These are phyloP conservation scores for Spirogloea muscicola DNA, from an alignment of 139 green algal genomes.

Conservation along the genomic window DNA sequence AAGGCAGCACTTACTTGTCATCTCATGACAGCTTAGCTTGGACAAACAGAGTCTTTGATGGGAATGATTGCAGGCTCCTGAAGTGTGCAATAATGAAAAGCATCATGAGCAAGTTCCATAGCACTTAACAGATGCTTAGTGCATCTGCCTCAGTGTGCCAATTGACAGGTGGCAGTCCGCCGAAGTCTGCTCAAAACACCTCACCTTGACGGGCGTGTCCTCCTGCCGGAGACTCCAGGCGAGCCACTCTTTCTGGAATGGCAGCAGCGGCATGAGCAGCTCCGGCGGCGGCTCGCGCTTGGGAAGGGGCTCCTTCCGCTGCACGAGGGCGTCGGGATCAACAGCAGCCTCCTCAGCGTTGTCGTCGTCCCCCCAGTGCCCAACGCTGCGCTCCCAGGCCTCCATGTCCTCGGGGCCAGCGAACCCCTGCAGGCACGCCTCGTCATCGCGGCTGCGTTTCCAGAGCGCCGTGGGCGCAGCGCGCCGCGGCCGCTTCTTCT, in stretches of 20 bases:
- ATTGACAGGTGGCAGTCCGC: no score
- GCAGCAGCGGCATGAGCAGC: slow-evolving; percentile 81
- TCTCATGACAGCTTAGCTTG: not conserved
- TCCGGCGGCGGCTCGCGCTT: slow-evolving; percentile 37
- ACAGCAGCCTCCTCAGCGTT: not conserved
- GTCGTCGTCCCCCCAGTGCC: not conserved
- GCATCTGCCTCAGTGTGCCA: no score
- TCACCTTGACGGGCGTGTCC: no score
- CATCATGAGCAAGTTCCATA: no score
- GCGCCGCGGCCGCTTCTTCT: not conserved
- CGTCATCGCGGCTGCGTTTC: not conserved
- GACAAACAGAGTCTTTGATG: not conserved
- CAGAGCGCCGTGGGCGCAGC: not conserved
- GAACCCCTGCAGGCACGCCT: not conserved
- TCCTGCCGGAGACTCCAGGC: slow-evolving; percentile 35
- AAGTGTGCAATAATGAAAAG: no score
- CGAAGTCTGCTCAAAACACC: no score
- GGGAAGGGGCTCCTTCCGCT: not conserved
- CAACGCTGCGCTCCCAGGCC: not conserved
- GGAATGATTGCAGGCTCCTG: no score
- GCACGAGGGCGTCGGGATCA: no score
- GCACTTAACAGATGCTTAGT: no score
- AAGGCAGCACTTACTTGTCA: slow-evolving; percentile 77
- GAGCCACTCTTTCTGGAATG: slow-evolving; percentile 75
- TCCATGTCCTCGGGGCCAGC: not conserved